Conservation (phyloP, 805 yeast species). For the Yarrowia sp. region DNA sequence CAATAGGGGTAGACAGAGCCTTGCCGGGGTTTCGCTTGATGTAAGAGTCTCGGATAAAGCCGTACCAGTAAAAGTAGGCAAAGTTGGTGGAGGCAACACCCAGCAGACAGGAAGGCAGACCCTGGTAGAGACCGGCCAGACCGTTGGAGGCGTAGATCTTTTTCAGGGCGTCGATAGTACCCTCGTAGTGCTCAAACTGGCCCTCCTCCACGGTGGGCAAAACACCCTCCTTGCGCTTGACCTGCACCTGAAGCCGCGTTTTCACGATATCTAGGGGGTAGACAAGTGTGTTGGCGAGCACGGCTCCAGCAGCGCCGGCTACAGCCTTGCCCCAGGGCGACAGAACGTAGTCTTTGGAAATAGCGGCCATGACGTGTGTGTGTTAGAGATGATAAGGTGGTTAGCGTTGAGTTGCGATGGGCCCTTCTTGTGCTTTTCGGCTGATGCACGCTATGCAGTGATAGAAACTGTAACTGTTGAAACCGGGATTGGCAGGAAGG, state of each 20-base stretch:
- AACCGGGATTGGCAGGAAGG: constrained; percentile 17
- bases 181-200: constrained; percentile 45
- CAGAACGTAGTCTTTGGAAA: constrained; percentile 30
- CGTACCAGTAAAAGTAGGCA: constrained; percentile 85
- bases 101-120: constrained; percentile 61
- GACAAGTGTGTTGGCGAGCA: constrained; percentile 71
- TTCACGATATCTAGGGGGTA: constrained; percentile 80
- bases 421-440: constrained; percentile 27
- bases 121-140: constrained; percentile 66
- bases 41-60: constrained; percentile 60
- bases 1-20: constrained; percentile 56
- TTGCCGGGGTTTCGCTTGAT: constrained; percentile 42
- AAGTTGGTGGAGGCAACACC: constrained; percentile 78
- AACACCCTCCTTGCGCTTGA: constrained; percentile 31
- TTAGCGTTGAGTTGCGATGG: constrained; percentile 20
- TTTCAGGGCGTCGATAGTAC: constrained; percentile 59
- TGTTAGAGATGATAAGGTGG: background rate
- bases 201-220: constrained; percentile 20
- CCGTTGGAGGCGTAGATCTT: constrained; percentile 61
- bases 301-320: constrained; percentile 80
- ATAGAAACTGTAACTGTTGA: constrained; percentile 23
- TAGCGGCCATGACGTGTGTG: constrained; percentile 24
- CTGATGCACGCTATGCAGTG: constrained; percentile 25
- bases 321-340: constrained; percentile 76
- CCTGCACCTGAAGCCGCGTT: constrained; percentile 72